Conservation (phyloP, 1,139 yeast genomes). For the Hansenula lynferdii region DNA sequence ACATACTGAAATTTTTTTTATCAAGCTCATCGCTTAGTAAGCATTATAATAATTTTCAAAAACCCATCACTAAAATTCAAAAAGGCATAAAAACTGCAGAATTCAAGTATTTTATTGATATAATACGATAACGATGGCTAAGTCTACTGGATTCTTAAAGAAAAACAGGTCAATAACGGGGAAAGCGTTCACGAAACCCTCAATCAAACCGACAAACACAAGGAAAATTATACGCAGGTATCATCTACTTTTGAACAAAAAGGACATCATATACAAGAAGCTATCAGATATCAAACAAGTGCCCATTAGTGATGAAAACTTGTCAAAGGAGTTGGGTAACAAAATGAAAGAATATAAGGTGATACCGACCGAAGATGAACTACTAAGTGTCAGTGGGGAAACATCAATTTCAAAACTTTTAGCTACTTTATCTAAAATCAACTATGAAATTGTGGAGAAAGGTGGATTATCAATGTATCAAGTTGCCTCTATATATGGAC, state of each 20-base stretch:
- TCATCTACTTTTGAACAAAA: constrained; percentile 55
- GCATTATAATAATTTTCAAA: background rate
- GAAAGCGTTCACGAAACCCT: constrained; percentile 24
- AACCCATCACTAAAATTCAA: background rate
- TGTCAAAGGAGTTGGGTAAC: constrained; percentile 10
- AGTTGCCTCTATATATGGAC: constrained; percentile 85
- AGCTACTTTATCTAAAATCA: constrained; percentile 44
- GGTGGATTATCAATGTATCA: constrained; percentile 80
- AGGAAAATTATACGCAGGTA: constrained; percentile 64
- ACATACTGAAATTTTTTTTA: background rate
- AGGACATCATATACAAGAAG: constrained; percentile 32
- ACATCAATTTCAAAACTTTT: constrained; percentile 15
- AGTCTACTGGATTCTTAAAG: constrained; percentile 22
- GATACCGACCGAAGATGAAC: constrained; percentile 18
- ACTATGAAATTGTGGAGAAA: constrained; percentile 49
- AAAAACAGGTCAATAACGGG: constrained; percentile 35
- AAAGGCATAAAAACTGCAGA: background rate
- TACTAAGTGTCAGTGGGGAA: constrained; percentile 12
- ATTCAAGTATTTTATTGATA: too few relatives aligned
- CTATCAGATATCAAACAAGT: constrained; percentile 18
- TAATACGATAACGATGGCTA: background rate
- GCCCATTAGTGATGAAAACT: constrained; percentile 28
- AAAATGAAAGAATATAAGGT: constrained; percentile 4
- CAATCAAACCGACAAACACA: constrained; percentile 62
- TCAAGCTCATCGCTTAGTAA: constrained; percentile 1